phyloP scores from a whole-genome alignment of 2,329 filamentous ascomycete genomes.

The Talaromyces sp. region DNA sequence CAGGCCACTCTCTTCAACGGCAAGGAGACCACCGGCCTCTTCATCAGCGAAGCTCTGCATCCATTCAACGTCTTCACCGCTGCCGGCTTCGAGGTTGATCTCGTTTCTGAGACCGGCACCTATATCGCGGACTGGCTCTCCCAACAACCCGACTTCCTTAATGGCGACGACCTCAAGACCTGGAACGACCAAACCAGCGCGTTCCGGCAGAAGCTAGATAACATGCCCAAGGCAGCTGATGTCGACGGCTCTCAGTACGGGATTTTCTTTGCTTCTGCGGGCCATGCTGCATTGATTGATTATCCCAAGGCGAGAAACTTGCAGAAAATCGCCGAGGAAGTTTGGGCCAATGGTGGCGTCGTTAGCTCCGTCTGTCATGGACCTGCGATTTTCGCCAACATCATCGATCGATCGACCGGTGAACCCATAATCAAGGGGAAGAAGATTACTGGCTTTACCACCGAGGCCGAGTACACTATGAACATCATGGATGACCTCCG shows the following conservation, averaged over 20 bases:
- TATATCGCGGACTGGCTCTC: slow-evolving; percentile 36
- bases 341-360: slow-evolving; percentile 33
- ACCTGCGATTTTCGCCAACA: slow-evolving; percentile 37
- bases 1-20: slow-evolving; percentile 10
- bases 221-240: slow-evolving; percentile 28
- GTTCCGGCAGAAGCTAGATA: slow-evolving; percentile 34
- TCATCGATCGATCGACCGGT: slow-evolving; percentile 30
- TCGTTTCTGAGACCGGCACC: slow-evolving; percentile 40
- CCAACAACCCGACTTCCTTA: slow-evolving; percentile 34
- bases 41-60: slow-evolving; percentile 14
- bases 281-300: slow-evolving; percentile 41
- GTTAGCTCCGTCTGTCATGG: slow-evolving; percentile 40
- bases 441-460: slow-evolving; percentile 41
- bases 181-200: slow-evolving; percentile 33
- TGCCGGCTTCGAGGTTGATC: slow-evolving; percentile 41
- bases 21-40: slow-evolving; percentile 11
- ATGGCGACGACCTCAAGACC: slow-evolving; percentile 30
- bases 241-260: slow-evolving; percentile 31
- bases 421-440: slow-evolving; percentile 35
- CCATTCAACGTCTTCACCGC: slow-evolving; percentile 18
- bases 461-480: slow-evolving; percentile 34
- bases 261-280: slow-evolving; percentile 41
- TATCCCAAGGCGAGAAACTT: slow-evolving; percentile 36
- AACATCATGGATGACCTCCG: slow-evolving; percentile 34
- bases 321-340: slow-evolving; percentile 25